Evolutionary conservation across 2,329 filamentous ascomycete species (phyloP).

Genomic region (Colletotrichum higginsianum): DNA sequence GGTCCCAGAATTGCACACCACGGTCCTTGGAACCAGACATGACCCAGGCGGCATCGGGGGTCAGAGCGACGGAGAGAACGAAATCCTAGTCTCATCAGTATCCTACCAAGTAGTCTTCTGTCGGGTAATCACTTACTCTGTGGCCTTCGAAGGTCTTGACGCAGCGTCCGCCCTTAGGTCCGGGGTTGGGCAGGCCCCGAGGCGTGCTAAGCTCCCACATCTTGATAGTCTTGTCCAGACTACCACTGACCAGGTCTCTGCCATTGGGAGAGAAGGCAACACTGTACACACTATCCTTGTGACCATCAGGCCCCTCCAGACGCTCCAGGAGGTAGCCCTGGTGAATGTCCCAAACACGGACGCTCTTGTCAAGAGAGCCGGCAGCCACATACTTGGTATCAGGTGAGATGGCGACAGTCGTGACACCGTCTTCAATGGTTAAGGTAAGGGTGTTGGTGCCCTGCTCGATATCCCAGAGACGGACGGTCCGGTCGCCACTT

Average conservation of each 20-base stretch:
- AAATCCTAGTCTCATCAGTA: slow-evolving; percentile 78
- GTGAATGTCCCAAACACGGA: slow-evolving; percentile 94
- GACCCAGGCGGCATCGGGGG: slow-evolving; percentile 95
- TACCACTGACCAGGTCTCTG: slow-evolving; percentile 92
- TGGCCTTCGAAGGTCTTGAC: slow-evolving; percentile 98
- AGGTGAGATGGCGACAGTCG: slow-evolving; percentile 96
- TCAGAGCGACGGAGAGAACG: slow-evolving; percentile 94
- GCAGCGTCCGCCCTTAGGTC: slow-evolving; percentile 89
- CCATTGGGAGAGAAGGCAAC: slow-evolving; percentile 97
- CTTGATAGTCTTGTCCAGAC: slow-evolving; percentile 98
- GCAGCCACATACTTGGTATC: slow-evolving; percentile 95
- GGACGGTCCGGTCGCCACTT: slow-evolving; percentile 93
- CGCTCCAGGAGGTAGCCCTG: slow-evolving; percentile 90
- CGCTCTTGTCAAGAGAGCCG: slow-evolving; percentile 96
- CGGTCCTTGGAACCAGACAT: slow-evolving; percentile 97
- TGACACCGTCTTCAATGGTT: slow-evolving; percentile 96
- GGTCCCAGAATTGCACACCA: slow-evolving; percentile 99
- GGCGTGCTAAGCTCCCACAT: slow-evolving; percentile 94
- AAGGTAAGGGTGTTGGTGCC: slow-evolving; percentile 87
- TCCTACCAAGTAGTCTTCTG: neutral
- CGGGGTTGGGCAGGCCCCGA: slow-evolving; percentile 75
- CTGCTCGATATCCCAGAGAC: slow-evolving; percentile 94
- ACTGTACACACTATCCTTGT: slow-evolving; percentile 97
- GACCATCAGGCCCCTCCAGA: slow-evolving; percentile 91
- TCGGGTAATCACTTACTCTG: slow-evolving; percentile 71